phyloP scores from a whole-genome alignment of 2,329 filamentous ascomycete species.

The Berkeleyomyces rouxiae region DNA sequence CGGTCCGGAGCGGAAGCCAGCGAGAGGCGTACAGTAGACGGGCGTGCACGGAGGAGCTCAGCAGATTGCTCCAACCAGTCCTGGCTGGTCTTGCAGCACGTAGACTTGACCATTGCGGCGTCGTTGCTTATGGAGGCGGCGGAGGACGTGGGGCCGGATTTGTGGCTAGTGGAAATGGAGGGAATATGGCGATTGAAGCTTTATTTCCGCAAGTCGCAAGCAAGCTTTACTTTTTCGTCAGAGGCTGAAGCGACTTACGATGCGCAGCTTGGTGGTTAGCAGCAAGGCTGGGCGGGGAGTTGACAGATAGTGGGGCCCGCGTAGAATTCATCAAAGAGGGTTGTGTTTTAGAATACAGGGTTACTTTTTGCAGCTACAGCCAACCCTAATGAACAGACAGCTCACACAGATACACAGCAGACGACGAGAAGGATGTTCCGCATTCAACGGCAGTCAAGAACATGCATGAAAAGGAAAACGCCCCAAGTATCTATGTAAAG shows the following conservation, averaged over 20 bases:
- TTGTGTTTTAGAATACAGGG: neutral
- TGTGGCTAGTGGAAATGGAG: neutral
- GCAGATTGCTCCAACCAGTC: constrained; percentile 83
- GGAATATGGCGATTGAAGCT: neutral
- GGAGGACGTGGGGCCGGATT: neutral
- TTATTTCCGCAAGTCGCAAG: neutral
- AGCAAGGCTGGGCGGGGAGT: neutral
- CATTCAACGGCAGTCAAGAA: neutral
- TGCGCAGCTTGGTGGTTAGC: neutral
- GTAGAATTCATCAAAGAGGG: neutral
- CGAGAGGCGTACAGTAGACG: constrained; percentile 50
- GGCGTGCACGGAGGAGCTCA: constrained; percentile 71
- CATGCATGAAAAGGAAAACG: neutral
- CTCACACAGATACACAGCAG: neutral
- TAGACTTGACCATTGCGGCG: constrained; percentile 23
- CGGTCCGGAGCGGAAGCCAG: neutral
- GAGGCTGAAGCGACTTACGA: neutral
- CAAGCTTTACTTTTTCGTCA: neutral
- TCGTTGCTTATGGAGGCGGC: neutral
- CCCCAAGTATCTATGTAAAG: neutral
- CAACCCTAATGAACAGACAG: neutral
- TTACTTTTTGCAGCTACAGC: neutral
- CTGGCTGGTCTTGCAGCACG: constrained; percentile 66
- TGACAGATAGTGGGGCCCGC: neutral
- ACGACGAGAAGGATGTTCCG: neutral